Conservation (phyloP, 2,329 filamentous ascomycete genomes). For the Pseudodiploospora longispora region DNA sequence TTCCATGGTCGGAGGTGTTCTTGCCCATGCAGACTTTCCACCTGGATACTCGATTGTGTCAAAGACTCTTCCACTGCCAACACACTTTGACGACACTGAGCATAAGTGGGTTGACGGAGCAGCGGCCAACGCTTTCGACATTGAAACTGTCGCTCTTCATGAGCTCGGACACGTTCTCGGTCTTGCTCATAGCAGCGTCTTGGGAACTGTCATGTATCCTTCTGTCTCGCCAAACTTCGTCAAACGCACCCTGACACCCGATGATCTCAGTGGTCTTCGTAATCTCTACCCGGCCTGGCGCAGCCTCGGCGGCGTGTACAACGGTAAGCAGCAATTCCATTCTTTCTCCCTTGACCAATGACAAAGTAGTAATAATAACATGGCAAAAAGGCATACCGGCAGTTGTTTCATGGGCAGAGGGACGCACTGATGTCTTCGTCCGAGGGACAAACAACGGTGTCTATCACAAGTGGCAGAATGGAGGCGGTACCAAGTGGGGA, state of each 20-base stretch:
- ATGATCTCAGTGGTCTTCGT: not conserved
- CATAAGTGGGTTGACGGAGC: not conserved
- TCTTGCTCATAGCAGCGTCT: not conserved
- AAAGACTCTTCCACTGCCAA: not conserved
- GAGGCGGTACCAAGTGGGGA: conserved; percentile 1
- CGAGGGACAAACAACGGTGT: conserved; percentile 16
- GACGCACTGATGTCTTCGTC: conserved; percentile 20
- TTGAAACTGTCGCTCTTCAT: conserved; percentile 1
- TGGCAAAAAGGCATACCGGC: conserved; percentile 11
- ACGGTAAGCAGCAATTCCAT: not conserved
- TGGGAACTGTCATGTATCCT: not conserved
- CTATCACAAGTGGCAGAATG: conserved; percentile 7
- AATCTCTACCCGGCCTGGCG: not conserved
- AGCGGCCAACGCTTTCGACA: not conserved
- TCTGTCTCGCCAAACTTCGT: not conserved
- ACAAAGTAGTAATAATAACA: conserved; percentile 6
- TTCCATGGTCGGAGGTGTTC: conserved; percentile 1
- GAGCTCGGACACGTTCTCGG: not conserved
- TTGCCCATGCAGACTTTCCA: conserved; percentile 1
- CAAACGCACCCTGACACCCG: not conserved
- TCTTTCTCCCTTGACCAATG: not conserved
- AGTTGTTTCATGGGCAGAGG: conserved; percentile 16
- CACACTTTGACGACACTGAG: not conserved
- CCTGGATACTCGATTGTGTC: conserved; percentile 2
- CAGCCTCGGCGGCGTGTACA: conserved; percentile 2